Evolutionary conservation across 805 yeast genomes (phyloP).

Genomic region (Spathaspora girioi): DNA sequence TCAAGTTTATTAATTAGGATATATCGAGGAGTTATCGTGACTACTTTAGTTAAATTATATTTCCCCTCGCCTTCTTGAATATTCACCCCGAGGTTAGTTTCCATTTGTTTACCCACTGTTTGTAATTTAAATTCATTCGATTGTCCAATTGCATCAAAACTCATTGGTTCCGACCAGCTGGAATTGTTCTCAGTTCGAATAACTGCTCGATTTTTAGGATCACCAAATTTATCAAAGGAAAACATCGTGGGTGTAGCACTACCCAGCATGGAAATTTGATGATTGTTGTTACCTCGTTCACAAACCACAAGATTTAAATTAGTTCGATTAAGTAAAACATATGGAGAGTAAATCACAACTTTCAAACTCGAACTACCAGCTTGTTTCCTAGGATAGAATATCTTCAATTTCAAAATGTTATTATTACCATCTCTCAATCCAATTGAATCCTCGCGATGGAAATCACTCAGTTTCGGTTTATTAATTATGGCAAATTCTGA

Average conservation of each 20-base stretch:
- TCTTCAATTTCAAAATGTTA: conserved; percentile 65
- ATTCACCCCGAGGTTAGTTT: conserved; percentile 71
- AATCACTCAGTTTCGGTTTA: conserved; percentile 49
- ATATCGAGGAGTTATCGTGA: conserved; percentile 80
- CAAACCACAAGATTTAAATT: conserved; percentile 59
- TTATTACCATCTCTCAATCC: conserved; percentile 49
- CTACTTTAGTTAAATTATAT: conserved; percentile 70
- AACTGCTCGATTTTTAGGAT: conserved; percentile 62
- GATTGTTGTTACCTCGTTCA: conserved; percentile 48
- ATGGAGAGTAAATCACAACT: conserved; percentile 78
- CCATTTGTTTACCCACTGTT: conserved; percentile 48
- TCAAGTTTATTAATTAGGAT: conserved; percentile 61
- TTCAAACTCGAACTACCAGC: conserved; percentile 57
- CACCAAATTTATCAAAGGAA: conserved; percentile 64
- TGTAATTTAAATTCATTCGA: conserved; percentile 51
- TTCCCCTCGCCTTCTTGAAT: conserved; percentile 83
- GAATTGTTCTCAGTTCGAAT: conserved; percentile 69
- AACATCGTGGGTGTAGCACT: conserved; percentile 65
- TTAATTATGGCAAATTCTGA: conserved; percentile 77
- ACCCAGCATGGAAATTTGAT: conserved; percentile 44
- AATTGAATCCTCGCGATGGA: conserved; percentile 53
- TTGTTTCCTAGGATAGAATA: conserved; percentile 57
- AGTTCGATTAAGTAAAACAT: conserved; percentile 77
- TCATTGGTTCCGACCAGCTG: conserved; percentile 64
- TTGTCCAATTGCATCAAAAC: conserved; percentile 91